Conservation (phyloP, 225 moss, liverwort and hornwort species). For the Marchantia polymorpha region DNA sequence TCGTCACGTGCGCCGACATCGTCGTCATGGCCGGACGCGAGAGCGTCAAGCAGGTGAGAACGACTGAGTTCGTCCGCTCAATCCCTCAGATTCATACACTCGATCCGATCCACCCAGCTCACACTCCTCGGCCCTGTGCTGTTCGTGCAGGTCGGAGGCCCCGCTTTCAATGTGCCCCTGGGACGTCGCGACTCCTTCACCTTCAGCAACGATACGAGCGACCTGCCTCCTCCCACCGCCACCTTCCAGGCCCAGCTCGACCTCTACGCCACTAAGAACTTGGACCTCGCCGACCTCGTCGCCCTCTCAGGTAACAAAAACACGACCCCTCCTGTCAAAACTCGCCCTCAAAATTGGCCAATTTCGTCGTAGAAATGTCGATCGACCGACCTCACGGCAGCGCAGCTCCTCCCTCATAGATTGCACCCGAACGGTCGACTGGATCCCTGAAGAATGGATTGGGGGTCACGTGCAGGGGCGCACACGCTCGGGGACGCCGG, state of each 20-base stretch:
- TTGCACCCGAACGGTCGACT: no score
- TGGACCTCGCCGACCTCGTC: conserved; percentile 45
- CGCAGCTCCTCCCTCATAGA: no score
- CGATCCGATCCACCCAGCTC: neutral
- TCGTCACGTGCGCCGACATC: conserved; percentile 56
- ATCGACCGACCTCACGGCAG: no score
- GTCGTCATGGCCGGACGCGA: conserved; percentile 43
- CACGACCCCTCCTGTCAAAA: no score
- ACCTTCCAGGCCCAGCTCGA: conserved; percentile 35
- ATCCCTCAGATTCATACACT: no score
- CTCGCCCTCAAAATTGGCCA: no score
- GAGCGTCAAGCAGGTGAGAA: conserved; percentile 36
- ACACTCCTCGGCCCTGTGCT: neutral
- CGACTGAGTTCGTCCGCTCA: no score
- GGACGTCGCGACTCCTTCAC: conserved; percentile 41
- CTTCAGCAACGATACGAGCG: conserved; percentile 32
- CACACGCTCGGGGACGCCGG: conserved; percentile 65
- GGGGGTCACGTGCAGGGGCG: conserved; percentile 46
- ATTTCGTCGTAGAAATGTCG: no score
- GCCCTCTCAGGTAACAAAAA: conserved; percentile 47
- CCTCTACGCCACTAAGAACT: conserved; percentile 32
- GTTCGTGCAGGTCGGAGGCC: conserved; percentile 35
- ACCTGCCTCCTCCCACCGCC: conserved; percentile 41
- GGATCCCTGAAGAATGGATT: no score
- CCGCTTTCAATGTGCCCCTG: conserved; percentile 39